These are phyloP conservation scores for Paramecium pentaurelia DNA, from an alignment of 73 alveolate species.

Conservation along the genomic window DNA sequence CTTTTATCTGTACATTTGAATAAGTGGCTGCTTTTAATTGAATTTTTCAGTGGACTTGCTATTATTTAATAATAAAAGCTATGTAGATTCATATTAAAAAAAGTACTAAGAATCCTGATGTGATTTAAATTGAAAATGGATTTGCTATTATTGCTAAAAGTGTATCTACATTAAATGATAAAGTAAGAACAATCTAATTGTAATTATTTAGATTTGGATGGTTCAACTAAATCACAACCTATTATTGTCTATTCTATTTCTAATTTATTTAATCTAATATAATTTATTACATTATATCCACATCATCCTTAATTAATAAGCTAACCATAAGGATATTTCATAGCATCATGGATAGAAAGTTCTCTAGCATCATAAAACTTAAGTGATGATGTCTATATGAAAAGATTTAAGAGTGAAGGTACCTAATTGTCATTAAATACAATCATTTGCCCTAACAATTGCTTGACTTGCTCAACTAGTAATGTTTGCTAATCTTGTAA, in stretches of 20 bases:
- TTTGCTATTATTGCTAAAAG: neutral
- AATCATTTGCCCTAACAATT: neutral
- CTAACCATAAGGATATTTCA: neutral
- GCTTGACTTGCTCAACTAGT: neutral
- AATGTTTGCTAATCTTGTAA: neutral
- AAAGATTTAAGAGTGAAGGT: neutral
- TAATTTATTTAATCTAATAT: too few species aligned
- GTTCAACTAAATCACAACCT: neutral
- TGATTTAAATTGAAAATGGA: neutral
- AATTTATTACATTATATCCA: too few species aligned
- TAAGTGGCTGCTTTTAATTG: too few species aligned
- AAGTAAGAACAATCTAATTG: neutral
- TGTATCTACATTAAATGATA: neutral
- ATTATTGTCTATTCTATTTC: neutral
- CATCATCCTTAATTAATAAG: neutral
- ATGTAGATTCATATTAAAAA: too few species aligned
- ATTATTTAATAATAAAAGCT: too few species aligned
- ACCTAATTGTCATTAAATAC: neutral
- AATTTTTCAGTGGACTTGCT: too few species aligned
- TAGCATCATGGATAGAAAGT: neutral
- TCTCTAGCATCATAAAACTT: neutral
- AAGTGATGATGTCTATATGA: slow-evolving; percentile 8
- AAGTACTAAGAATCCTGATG: slow-evolving; percentile 16
- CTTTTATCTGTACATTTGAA: too few species aligned
- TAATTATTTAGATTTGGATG: neutral